Conservation (phyloP, 495 filamentous ascomycete species). For the Aspergillus bertholletiae region DNA sequence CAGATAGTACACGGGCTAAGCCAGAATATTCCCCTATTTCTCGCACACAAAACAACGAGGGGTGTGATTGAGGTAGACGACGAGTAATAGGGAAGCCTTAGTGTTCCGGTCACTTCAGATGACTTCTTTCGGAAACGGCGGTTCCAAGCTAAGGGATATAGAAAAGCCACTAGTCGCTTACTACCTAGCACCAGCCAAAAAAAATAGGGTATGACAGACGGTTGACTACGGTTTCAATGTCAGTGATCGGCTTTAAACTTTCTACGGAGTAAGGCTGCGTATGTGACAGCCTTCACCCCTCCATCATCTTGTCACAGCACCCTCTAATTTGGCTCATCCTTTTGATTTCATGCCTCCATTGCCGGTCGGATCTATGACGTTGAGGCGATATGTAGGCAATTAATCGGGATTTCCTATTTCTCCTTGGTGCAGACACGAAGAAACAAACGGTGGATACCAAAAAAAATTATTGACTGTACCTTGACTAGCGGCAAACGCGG, state of each 20-base stretch:
- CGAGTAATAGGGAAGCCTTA: neutral
- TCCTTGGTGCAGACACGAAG: conserved; percentile 1
- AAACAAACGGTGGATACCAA: neutral
- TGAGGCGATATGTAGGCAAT: neutral
- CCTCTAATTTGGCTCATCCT: neutral
- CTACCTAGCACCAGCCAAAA: neutral
- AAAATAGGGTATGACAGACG: neutral
- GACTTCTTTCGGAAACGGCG: conserved; percentile 1
- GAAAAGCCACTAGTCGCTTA: neutral
- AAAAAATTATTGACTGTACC: neutral
- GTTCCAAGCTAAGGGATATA: neutral
- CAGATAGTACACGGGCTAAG: neutral
- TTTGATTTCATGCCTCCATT: neutral
- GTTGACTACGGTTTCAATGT: neutral
- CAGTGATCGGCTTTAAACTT: neutral
- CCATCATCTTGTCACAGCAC: neutral
- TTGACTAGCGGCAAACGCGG: conserved; percentile 3
- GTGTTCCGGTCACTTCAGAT: neutral
- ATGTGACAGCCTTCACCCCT: neutral
- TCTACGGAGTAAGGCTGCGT: neutral
- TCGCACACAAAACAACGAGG: neutral
- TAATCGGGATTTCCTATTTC: conserved; percentile 2
- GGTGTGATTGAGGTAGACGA: neutral
- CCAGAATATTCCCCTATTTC: neutral
- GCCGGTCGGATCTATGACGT: neutral